A percentile compares a stretch with the other conserved stretches of the same genome.
Conservation (phyloP, 1,284 basidiomycete species). For the Leccinum fuscescens region DNA sequence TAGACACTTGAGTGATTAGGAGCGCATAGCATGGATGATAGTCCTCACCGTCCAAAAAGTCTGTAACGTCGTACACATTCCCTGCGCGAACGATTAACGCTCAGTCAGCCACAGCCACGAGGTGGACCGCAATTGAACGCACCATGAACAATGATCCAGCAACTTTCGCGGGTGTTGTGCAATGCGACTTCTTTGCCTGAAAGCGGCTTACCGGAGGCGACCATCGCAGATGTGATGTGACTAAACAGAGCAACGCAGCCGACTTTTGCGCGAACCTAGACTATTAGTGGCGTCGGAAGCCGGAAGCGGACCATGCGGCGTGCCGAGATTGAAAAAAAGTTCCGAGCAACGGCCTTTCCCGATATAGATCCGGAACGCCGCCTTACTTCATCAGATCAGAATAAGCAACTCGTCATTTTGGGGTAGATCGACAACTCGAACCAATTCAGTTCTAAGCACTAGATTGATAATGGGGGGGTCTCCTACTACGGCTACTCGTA, state of each 20-base stretch:
- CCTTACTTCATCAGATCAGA: neutral
- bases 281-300: neutral
- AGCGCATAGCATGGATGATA: conserved; percentile 3
- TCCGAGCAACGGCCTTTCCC: conserved; percentile 4
- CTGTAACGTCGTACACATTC: conserved; percentile 75
- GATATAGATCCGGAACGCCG: neutral
- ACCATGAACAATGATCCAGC: conserved; percentile 91
- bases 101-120: conserved; percentile 8
- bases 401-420: neutral
- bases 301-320: neutral
- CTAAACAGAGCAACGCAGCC: neutral
- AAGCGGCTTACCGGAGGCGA: conserved; percentile 16
- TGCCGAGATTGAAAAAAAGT: neutral
- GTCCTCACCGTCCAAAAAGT: conserved; percentile 61
- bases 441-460: conserved; percentile 11
- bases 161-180: conserved; percentile 71
- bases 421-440: conserved; percentile 16
- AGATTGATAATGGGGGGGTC: neutral
- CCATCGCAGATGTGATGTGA: conserved; percentile 15
- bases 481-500: neutral
- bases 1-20: neutral
- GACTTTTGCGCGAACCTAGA: neutral
- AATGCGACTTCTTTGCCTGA: conserved; percentile 56
- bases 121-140: conserved; percentile 14
- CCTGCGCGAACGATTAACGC: conserved; percentile 33